Conservation (phyloP, 2,329 filamentous ascomycete species). For the Fusarium bulbicola region DNA sequence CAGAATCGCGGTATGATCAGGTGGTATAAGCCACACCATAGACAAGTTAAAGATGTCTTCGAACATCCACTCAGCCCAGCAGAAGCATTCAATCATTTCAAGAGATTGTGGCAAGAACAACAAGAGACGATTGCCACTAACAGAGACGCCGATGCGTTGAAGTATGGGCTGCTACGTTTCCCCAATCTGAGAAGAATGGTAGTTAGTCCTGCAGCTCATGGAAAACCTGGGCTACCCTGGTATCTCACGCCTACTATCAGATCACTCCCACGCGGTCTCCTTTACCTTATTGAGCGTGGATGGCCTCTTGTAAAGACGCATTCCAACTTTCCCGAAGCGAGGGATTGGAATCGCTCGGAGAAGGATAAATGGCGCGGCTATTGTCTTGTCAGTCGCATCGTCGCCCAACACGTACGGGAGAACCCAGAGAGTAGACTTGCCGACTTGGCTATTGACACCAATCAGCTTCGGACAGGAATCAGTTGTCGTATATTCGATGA, state of each 20-base stretch:
- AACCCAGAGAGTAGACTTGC: slow-evolving; percentile 30
- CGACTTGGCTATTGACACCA: slow-evolving; percentile 48
- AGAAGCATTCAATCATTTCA: slow-evolving; percentile 45
- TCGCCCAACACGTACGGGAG: slow-evolving; percentile 34
- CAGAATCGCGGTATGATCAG: fast-evolving
- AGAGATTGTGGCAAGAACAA: slow-evolving; percentile 47
- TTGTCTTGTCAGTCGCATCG: slow-evolving; percentile 37
- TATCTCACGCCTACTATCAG: slow-evolving; percentile 46
- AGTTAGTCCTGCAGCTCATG: slow-evolving; percentile 52
- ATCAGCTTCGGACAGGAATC: slow-evolving; percentile 45
- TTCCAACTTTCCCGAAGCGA: background rate
- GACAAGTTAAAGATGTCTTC: background rate
- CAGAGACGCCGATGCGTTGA: slow-evolving; percentile 46
- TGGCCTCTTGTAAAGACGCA: slow-evolving; percentile 7
- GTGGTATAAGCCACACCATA: background rate
- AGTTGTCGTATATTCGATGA: slow-evolving; percentile 28
- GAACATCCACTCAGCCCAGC: background rate
- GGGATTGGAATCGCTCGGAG: background rate
- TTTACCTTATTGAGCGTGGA: slow-evolving; percentile 49
- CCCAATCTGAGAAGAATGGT: slow-evolving; percentile 48
- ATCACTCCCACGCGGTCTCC: slow-evolving; percentile 44
- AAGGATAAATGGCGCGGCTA: slow-evolving; percentile 44
- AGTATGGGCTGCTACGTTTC: slow-evolving; percentile 45
- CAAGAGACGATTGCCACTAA: slow-evolving; percentile 41
- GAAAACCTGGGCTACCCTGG: slow-evolving; percentile 46